A percentile compares a stretch with the other conserved stretches of the same genome.
Evolutionary conservation across 208 protist species (phyloP).

Genomic region (Acanthamoeba royreba): DNA sequence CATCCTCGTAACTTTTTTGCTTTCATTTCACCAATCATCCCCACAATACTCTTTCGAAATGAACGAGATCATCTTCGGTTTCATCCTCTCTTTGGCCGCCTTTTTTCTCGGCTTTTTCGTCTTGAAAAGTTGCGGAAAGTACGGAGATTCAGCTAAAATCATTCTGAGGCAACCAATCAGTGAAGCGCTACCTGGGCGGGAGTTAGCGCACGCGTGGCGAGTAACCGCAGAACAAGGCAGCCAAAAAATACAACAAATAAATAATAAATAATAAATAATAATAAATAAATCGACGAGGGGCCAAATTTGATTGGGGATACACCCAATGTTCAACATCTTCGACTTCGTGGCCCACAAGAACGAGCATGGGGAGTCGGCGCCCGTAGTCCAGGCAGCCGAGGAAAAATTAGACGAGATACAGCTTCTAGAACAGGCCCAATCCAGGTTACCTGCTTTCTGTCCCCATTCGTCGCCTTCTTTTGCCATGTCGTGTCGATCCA

Average conservation of each 20-base stretch:
- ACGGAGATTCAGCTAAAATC: too few species aligned
- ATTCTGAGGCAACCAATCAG: too few species aligned
- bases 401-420: constrained; percentile 16
- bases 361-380: background rate
- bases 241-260: background rate
- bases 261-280: constrained; percentile 23
- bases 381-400: background rate
- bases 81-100: background rate
- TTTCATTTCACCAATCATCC: too few species aligned
- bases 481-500: background rate
- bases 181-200: too few species aligned
- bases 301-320: background rate
- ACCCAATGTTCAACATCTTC: background rate
- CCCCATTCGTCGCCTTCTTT: background rate
- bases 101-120: background rate
- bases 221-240: background rate
- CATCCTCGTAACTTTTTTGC: too few species aligned
- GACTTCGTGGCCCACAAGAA: background rate
- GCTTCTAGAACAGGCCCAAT: background rate
- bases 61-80: too few species aligned
- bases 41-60: too few species aligned
- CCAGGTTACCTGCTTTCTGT: background rate
- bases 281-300: background rate
- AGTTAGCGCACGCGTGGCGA: background rate
- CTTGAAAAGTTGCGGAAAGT: background rate